Base-by-base conservation (phyloP, 768 basidiomycete genomes). In the Lyophyllum shimeji region DNA sequence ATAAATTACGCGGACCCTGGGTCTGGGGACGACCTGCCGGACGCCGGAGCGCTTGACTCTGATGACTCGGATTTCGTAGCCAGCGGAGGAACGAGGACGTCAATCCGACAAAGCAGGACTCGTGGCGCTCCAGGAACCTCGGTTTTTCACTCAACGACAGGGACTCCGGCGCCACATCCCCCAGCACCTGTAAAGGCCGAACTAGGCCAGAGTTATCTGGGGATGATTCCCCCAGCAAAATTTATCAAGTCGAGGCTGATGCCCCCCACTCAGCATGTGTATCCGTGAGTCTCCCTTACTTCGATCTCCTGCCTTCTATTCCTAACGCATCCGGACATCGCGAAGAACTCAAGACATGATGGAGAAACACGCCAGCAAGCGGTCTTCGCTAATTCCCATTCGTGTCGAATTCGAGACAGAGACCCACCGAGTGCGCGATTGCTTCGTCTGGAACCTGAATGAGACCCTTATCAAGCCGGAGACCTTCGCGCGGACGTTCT, bases 371-470 rank as follows among this genome's bases (percentile, higher is more conserved):
- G 89, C 91, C 2, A 67, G 76, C 49, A 74, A 71, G 54, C 70
- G 72, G 42, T 66, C 77, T 0, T 69, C 78, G 0, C 84, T 96
- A 31, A 85, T 98, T 12, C 97, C 97, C 2, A 93, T 99, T 55
- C 91, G 93, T 45, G 90, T 99, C 50, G 95, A 98, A 63, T 86
- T 99, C 64, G 95, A 98, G 67, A 93, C 90, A 11, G 92, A 93
- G 11, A 89, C 89, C 0, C 91, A 92, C 65, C 80, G 95, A 64
- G 84, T 99, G 68, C 87, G 95, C 40, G 97, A 99, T 66, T 89
- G 89, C 65, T 98, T 99, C 69, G 83, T 93, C 11, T 99, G 97
- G 97, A 97, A 98, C 65, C 71, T 95, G 45, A 85, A 93, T 67
- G 96, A 98, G 73, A 74, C 77, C n/a, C 73, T 92, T 58, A 86